These are phyloP conservation scores for Fusarium annulatum DNA, from an alignment of 2,329 filamentous ascomycete genomes.

Conservation along the genomic window DNA sequence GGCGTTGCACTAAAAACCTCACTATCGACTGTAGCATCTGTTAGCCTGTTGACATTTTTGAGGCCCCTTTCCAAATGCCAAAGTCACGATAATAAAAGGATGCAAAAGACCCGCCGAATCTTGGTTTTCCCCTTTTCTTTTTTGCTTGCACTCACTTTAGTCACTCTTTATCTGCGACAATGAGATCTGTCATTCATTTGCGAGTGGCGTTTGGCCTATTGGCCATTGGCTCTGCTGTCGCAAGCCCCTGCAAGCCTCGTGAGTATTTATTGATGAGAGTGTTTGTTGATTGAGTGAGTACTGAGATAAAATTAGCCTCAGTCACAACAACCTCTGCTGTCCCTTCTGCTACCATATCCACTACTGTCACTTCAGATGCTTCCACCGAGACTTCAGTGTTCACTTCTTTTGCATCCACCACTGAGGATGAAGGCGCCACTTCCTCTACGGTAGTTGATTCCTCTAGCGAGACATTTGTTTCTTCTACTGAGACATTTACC, in stretches of 20 bases:
- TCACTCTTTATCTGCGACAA: neutral
- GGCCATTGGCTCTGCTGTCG: neutral
- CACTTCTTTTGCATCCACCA: neutral
- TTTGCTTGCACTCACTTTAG: neutral
- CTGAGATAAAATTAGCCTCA: neutral
- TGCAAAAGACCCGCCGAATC: fast-evolving
- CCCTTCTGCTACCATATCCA: neutral
- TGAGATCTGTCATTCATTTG: neutral
- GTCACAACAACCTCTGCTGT: neutral
- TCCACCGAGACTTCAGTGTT: neutral
- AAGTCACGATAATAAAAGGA: neutral
- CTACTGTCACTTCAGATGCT: neutral
- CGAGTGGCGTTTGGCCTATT: fast-evolving
- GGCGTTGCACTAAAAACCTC: neutral
- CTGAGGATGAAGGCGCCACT: neutral
- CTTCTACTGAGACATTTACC: neutral
- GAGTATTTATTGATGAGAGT: neutral
- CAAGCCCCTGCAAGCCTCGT: neutral
- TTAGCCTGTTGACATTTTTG: neutral
- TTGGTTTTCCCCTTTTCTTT: fast-evolving
- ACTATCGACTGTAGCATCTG: neutral
- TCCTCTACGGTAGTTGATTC: neutral
- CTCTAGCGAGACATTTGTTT: neutral
- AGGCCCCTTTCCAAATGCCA: neutral
- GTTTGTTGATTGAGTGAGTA: neutral